These are phyloP conservation scores for Prunus salicina DNA, from an alignment of 306 rosid species.

Conservation along the genomic window DNA sequence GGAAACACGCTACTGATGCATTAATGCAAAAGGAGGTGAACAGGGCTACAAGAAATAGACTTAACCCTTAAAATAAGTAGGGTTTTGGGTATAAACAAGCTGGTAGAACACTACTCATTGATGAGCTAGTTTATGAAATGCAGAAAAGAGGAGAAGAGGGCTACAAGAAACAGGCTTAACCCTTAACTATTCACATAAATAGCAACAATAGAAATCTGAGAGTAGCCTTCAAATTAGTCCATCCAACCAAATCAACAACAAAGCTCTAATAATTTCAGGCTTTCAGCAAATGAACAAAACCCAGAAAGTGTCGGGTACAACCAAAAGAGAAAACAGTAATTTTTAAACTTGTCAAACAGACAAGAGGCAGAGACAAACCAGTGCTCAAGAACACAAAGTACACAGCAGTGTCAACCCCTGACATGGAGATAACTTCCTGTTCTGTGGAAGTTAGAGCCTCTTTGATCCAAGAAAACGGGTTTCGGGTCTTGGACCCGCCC, in stretches of 20 bases:
- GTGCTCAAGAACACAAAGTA: slow-evolving; percentile 81
- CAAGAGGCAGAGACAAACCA: slow-evolving; percentile 37
- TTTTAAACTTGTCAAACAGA: background rate
- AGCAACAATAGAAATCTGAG: background rate
- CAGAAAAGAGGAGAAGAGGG: background rate
- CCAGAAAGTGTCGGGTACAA: background rate
- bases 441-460: slow-evolving; percentile 73
- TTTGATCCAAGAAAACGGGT: slow-evolving; percentile 77
- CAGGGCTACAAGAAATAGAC: background rate
- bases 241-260: background rate
- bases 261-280: background rate
- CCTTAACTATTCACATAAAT: background rate
- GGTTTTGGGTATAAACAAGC: background rate
- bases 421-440: slow-evolving; percentile 53
- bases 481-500: slow-evolving; percentile 43
- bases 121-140: background rate
- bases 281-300: slow-evolving; percentile 2
- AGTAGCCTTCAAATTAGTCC: background rate
- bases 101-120: background rate
- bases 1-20: background rate
- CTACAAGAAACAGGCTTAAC: no score
- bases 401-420: slow-evolving; percentile 95
- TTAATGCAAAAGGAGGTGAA: background rate
- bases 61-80: no score
- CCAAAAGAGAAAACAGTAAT: background rate